Base-by-base conservation (phyloP, 108 stramenopile species). In the Cyclotella atomus region DNA sequence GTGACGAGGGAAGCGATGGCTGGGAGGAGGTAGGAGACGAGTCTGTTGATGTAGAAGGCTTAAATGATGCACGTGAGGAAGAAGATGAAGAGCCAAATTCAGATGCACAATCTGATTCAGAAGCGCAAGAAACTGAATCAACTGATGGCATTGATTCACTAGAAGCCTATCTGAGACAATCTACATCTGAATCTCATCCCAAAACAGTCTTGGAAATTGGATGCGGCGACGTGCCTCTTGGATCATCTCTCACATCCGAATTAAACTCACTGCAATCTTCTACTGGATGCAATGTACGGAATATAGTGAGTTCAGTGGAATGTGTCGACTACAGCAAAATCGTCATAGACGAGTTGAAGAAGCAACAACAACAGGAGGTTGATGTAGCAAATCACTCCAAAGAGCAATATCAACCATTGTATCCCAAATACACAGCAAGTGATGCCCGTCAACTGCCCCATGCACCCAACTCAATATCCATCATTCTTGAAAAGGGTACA, bases 401-500 rank as follows among this genome's bases (percentile, higher is more conserved):
- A 43, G n/a, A 41, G 0, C n/a, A 43, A 7, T 14, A 12, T 43
- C n/a, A 35, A 21, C 36, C 60, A 1, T 21, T 76, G 0, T 28
- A 79, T 33, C 61, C 88, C n/a, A 65, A 77, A 17, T 94, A 76
- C 49, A 59, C 67, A 29, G 76, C 75, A 20, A 62, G 59, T 14
- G 91, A 94, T 88, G 90, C 91, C 20, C 53, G 89, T 25, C 41
- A 69, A 1, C 55, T 94, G 49, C 81, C 89, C 0, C 85, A 75
- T 54, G 6, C 52, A 17, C 35, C 86, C 41, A 67, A 82, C 29
- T 71, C 70, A 3, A 88, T 89, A 46, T 65, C 87, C 30, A 35
- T 95, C 19, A 69, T 95, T 20, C 35, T 95, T n/a, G 93, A 95
- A 55, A 95, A 95, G 59, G 93, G 93, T 12, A 95, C 93, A 4